These are phyloP conservation scores for Paragyromitra xinjiangensis DNA, from an alignment of 495 filamentous ascomycete species.

Conservation along the genomic window DNA sequence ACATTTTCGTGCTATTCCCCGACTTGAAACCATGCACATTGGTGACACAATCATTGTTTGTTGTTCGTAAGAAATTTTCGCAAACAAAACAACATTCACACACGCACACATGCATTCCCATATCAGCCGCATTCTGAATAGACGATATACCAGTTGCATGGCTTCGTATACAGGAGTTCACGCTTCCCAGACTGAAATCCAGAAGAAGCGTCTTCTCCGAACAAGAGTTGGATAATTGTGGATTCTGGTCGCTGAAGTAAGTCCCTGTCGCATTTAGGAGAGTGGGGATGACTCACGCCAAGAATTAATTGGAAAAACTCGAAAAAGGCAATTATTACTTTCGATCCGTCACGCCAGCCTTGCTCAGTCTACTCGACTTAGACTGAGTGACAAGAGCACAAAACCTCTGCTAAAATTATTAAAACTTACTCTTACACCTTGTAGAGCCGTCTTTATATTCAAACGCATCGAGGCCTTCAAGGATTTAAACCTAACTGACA, in stretches of 20 bases:
- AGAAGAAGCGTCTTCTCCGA: neutral
- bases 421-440: neutral
- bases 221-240: neutral
- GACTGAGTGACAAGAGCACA: conserved; percentile 17
- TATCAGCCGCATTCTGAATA: neutral
- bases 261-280: neutral
- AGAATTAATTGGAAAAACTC: conserved; percentile 16
- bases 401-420: neutral
- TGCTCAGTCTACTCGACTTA: neutral
- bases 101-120: neutral
- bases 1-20: neutral
- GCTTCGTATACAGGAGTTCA: neutral
- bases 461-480: conserved; percentile 4
- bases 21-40: conserved; percentile 17
- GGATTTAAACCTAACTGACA: conserved; percentile 1
- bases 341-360: neutral
- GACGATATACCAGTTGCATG: neutral
- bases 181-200: neutral
- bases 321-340: conserved; percentile 24
- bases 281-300: conserved; percentile 37
- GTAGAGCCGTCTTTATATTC: neutral
- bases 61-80: conserved; percentile 5
- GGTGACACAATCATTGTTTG: conserved; percentile 2
- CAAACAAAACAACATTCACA: conserved; percentile 5
- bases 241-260: neutral